phyloP scores from a whole-genome alignment of 2,329 filamentous ascomycete species.

The Penicillium corylophilum region DNA sequence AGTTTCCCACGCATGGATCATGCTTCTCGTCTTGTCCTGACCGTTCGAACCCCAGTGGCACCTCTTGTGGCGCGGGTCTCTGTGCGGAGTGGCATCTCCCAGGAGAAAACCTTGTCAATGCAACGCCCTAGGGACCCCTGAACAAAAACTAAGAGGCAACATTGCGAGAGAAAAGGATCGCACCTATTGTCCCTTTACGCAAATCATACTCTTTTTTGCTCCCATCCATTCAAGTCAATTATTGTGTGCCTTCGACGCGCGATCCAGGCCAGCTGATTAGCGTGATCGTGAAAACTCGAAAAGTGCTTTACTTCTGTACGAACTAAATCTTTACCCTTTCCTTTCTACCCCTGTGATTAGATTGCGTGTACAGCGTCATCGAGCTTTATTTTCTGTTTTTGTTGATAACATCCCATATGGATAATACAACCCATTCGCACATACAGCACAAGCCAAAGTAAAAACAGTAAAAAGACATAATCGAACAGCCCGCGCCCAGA shows the following conservation, averaged over 20 bases:
- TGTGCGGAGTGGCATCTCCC: conserved; percentile 18
- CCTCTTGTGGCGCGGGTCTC: conserved; percentile 16
- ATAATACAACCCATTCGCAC: conserved; percentile 2
- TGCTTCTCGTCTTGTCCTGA: conserved; percentile 7
- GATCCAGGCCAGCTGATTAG: conserved; percentile 12
- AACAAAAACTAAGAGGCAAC: conserved; percentile 3
- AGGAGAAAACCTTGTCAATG: conserved; percentile 13
- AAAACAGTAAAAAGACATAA: not conserved
- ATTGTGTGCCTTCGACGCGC: conserved; percentile 2
- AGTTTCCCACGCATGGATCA: conserved; percentile 16
- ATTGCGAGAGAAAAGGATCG: conserved; percentile 1
- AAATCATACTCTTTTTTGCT: not conserved
- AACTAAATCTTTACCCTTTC: not conserved
- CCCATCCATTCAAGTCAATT: conserved; percentile 1
- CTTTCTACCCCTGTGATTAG: conserved; percentile 6
- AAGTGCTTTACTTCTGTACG: conserved; percentile 8
- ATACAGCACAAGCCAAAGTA: not conserved
- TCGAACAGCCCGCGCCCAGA: not conserved
- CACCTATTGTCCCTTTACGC: not conserved
- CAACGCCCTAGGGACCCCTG: conserved; percentile 9
- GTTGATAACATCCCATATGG: conserved; percentile 2
- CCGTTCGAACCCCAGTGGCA: conserved; percentile 5
- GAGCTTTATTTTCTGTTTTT: not conserved
- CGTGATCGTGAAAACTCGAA: conserved; percentile 5
- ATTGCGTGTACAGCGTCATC: conserved; percentile 5